These are phyloP conservation scores for Cyathus striatus DNA, from an alignment of 768 basidiomycete genomes.

Conservation along the genomic window DNA sequence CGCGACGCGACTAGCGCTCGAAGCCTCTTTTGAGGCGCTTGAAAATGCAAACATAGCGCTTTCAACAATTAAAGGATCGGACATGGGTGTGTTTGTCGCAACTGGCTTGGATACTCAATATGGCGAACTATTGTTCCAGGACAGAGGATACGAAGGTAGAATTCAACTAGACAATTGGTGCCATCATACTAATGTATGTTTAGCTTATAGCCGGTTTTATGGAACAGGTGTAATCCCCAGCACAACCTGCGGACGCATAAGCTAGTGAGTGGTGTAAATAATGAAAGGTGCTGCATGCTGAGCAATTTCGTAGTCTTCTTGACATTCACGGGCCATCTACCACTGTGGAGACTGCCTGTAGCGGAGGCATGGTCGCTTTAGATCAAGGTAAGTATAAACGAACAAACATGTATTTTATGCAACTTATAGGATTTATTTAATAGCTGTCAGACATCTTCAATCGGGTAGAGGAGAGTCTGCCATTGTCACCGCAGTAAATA, in stretches of 20 bases:
- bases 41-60: slow-evolving; percentile 29
- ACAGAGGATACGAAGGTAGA: slow-evolving; percentile 25
- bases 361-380: slow-evolving; percentile 25
- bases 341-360: slow-evolving; percentile 28
- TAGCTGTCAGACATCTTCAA: slow-evolving; percentile 26
- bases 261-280: no score
- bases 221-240: slow-evolving; percentile 27
- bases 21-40: slow-evolving; percentile 28
- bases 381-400: slow-evolving; percentile 28
- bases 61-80: slow-evolving; percentile 24
- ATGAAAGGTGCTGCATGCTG: slow-evolving; percentile 7
- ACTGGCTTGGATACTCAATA: slow-evolving; percentile 26
- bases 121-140: slow-evolving; percentile 19
- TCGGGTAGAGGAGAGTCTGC: slow-evolving; percentile 28
- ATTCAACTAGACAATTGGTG: not conserved
- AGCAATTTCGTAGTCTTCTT: slow-evolving; percentile 15
- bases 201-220: slow-evolving; percentile 26
- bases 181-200: not conserved
- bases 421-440: no score
- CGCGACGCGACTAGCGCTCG: slow-evolving; percentile 23
- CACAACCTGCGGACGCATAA: slow-evolving; percentile 27
- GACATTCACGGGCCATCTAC: slow-evolving; percentile 29
- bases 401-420: no score
- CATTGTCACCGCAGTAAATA: slow-evolving; percentile 26
- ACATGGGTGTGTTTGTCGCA: slow-evolving; percentile 27